A percentile compares a stretch with the other conserved stretches of the same genome.
Conservation (phyloP, 1,139 yeast species). For the Diutina pseudorugosa region DNA sequence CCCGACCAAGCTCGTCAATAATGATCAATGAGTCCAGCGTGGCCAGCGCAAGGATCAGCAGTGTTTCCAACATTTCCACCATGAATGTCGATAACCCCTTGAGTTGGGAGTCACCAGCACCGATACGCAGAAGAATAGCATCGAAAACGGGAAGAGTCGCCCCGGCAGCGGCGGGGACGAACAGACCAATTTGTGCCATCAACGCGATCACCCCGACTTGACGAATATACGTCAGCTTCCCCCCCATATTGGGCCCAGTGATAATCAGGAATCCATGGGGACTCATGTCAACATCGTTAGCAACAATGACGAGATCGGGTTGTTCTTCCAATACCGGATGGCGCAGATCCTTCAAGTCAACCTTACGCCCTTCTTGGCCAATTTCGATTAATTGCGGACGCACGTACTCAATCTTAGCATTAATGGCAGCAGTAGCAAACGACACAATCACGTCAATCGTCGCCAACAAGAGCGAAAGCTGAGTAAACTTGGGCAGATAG, state of each 20-base stretch:
- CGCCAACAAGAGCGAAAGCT: constrained; percentile 51
- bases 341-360: constrained; percentile 59
- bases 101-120: constrained; percentile 95
- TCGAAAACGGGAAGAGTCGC: constrained; percentile 80
- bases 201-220: constrained; percentile 84
- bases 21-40: constrained; percentile 75
- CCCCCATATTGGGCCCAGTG: constrained; percentile 99
- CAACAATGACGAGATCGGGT: constrained; percentile 75
- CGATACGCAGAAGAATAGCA: constrained; percentile 91
- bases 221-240: constrained; percentile 88
- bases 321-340: constrained; percentile 93
- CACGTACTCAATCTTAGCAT: constrained; percentile 74
- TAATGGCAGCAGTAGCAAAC: constrained; percentile 76
- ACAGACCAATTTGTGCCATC: constrained; percentile 89
- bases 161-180: constrained; percentile 44
- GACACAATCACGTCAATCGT: constrained; percentile 74
- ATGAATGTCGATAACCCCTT: constrained; percentile 95
- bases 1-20: constrained; percentile 92
- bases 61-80: constrained; percentile 97
- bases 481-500: constrained; percentile 65
- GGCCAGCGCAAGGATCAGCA: constrained; percentile 81
- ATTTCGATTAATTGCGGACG: constrained; percentile 55
- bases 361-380: constrained; percentile 32
- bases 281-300: constrained; percentile 61
- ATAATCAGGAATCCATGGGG: constrained; percentile 49